Evolutionary conservation across 2,329 filamentous ascomycete species (phyloP), one percentile per base, ranked within the genome.

Genomic region (Magnaporthiopsis rhizophila): DNA sequence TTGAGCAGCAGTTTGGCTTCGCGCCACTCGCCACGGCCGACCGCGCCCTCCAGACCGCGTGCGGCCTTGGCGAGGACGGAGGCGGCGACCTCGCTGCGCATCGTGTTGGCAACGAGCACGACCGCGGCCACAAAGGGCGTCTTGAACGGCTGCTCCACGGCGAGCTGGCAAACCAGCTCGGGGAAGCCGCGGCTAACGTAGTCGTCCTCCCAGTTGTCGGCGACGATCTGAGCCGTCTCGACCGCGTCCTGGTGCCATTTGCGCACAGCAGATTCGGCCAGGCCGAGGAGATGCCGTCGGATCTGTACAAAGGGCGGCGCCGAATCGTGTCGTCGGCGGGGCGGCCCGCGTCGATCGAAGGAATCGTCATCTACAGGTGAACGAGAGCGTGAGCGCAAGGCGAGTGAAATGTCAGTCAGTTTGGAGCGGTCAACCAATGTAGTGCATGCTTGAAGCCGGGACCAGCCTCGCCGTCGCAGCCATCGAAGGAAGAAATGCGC

Each of bases 71-170:
- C 81, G 69, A 98, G 80, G 26, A 96, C 80, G 68, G 92, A 86
- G 53, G 83, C 82, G 38, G 89, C 85, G 50, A 96, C 81, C 69
- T 95, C 90, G 5, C 89, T 82, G 72, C 91, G 92, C 70, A 90
- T 78, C 32, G 86, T 84, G 78, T 98, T 97, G 68, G 88, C 84
- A 65, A 92, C 84, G 65, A 97, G 83, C 58, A 96, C 84, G 18
- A 94, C 88, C 26, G 90, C 91, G 12, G 93, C 92, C 53, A 96
- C 84, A 74, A 97, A 98, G 0, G 95, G 94, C n/a, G 92, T 96
- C 81, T 98, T 98, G 76, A 99, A 89, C 1, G 95, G 95, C 78
- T 99, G 95, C 78, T 99, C 95, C 50, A 91, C 75, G 58, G 90
- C 83, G 68, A 98, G 82, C 76, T 94, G 90, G 65, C 93, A 78